Percentiles rank a stretch among this genome's conserved stretches.
phyloP scores from a whole-genome alignment of 2,329 filamentous ascomycete species.

The Fusarium stilboides region DNA sequence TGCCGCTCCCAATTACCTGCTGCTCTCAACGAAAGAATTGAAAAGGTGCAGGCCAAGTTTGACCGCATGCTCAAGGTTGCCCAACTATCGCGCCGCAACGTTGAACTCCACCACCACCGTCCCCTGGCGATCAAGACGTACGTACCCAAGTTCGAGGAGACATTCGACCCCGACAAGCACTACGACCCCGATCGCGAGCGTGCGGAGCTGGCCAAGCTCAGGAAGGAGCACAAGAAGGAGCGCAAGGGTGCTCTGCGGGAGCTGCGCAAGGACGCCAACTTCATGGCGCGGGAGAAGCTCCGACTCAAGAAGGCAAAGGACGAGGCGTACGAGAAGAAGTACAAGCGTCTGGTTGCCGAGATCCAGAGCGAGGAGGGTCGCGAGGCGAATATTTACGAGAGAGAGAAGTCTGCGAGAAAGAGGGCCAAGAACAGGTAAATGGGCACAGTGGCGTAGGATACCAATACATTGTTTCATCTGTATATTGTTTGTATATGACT shows the following conservation, averaged over 20 bases:
- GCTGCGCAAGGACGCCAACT: constrained; percentile 93
- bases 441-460: constrained; percentile 38
- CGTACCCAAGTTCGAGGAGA: constrained; percentile 96
- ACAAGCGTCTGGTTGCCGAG: constrained; percentile 90
- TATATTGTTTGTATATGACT: neutral
- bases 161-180: constrained; percentile 94
- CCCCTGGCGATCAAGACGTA: constrained; percentile 89
- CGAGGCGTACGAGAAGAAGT: constrained; percentile 96
- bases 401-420: constrained; percentile 84
- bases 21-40: constrained; percentile 58
- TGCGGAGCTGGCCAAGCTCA: constrained; percentile 85
- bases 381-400: constrained; percentile 90
- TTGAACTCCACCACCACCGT: constrained; percentile 90
- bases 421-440: constrained; percentile 66
- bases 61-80: constrained; percentile 72
- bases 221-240: constrained; percentile 94
- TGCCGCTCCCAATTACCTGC: constrained; percentile 67
- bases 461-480: constrained; percentile 41
- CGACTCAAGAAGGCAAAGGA: constrained; percentile 94
- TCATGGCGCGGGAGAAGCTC: constrained; percentile 91
- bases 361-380: constrained; percentile 94
- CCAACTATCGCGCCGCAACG: constrained; percentile 78
- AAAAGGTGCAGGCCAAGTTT: constrained; percentile 63
- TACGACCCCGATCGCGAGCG: constrained; percentile 97
- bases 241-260: constrained; percentile 95